Conservation (phyloP, 306 rosid species). For the Nissolia schottii region DNA sequence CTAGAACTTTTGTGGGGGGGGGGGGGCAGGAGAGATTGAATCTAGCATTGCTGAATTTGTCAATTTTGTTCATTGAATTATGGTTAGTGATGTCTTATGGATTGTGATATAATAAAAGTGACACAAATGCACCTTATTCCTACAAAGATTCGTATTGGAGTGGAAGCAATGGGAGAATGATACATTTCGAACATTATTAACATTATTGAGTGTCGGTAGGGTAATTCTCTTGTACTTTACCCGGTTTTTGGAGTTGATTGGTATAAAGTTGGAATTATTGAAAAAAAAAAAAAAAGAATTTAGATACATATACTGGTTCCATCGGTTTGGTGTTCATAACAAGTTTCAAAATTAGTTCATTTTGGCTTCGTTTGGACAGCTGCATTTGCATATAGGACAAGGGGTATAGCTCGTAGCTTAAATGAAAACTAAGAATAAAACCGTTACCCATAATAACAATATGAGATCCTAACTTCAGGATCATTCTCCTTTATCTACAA, state of each 20-base stretch:
- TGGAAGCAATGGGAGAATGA: background rate
- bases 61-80: background rate
- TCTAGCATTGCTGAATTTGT: background rate
- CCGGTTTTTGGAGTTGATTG: too few relatives aligned
- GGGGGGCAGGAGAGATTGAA: background rate
- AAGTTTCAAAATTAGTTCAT: background rate
- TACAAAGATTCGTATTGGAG: background rate
- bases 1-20: background rate
- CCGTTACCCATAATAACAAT: too few relatives aligned
- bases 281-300: too few relatives aligned
- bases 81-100: background rate
- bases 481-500: background rate
- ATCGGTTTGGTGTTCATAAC: background rate
- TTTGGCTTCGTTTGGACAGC: background rate
- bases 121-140: background rate
- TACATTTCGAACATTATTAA: too few relatives aligned
- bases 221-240: too few relatives aligned
- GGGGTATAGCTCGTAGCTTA: background rate
- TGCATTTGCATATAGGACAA: background rate
- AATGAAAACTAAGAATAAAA: too few relatives aligned
- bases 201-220: too few relatives aligned
- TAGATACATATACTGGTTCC: background rate
- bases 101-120: background rate
- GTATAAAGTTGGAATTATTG: too few relatives aligned
- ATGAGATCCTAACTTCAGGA: too few relatives aligned